These are phyloP conservation scores for Saxispiralis lemnorum DNA, from an alignment of 495 filamentous ascomycete genomes.

Conservation along the genomic window DNA sequence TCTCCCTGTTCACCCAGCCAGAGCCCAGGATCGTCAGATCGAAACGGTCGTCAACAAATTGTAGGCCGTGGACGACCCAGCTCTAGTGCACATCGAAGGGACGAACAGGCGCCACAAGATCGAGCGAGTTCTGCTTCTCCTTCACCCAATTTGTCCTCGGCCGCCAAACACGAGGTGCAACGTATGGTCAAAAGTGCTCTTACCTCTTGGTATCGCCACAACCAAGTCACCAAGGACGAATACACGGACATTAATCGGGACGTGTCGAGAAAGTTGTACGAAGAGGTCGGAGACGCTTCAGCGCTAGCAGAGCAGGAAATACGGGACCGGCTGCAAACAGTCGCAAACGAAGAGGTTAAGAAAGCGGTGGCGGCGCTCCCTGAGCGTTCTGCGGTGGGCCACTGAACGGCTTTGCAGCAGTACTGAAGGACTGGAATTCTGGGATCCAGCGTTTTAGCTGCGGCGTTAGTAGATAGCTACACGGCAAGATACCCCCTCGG, in stretches of 20 bases:
- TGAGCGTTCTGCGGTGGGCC: too few relatives aligned
- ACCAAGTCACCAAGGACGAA: slow-evolving; percentile 58
- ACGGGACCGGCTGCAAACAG: slow-evolving; percentile 45
- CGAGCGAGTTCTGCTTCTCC: slow-evolving; percentile 19
- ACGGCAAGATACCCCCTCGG: too few relatives aligned
- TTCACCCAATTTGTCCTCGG: slow-evolving; percentile 36
- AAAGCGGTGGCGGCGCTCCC: slow-evolving; percentile 33
- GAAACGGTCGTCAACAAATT: not conserved
- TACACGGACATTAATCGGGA: slow-evolving; percentile 76
- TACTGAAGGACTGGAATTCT: not conserved
- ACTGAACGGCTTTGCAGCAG: too few relatives aligned
- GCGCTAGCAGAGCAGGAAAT: slow-evolving; percentile 35
- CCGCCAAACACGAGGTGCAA: slow-evolving; percentile 65
- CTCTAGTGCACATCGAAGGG: not conserved
- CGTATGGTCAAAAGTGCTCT: slow-evolving; percentile 61
- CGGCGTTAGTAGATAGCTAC: not conserved
- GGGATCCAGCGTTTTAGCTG: not conserved
- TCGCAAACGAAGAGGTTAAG: slow-evolving; percentile 57
- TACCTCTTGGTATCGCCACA: slow-evolving; percentile 53
- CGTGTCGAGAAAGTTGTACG: slow-evolving; percentile 71
- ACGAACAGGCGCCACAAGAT: slow-evolving; percentile 16
- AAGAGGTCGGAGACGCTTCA: slow-evolving; percentile 48
- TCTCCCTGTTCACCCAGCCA: slow-evolving; percentile 40
- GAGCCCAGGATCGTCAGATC: too few relatives aligned
- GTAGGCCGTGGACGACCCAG: too few relatives aligned